phyloP scores from a whole-genome alignment of 2,329 filamentous ascomycete species.

The Acephala macrosclerotiorum region DNA sequence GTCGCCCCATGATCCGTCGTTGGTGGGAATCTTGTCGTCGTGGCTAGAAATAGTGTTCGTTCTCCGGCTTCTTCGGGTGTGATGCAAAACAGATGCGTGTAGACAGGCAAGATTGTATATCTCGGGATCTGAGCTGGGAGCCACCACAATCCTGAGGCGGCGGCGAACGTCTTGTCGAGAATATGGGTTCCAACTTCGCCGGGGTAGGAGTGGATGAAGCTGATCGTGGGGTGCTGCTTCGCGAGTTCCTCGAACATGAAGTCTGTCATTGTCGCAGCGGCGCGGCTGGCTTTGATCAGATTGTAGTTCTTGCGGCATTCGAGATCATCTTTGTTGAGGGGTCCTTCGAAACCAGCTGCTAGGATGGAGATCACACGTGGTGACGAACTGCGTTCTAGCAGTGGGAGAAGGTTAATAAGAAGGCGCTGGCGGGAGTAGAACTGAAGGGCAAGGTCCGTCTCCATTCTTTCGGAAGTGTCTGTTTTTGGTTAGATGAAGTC shows the following conservation, averaged over 20 bases:
- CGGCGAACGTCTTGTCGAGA: constrained; percentile 41
- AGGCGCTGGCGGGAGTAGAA: constrained; percentile 65
- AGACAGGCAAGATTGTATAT: constrained; percentile 34
- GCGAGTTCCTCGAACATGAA: constrained; percentile 56
- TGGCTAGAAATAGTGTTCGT: constrained; percentile 46
- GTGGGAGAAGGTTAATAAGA: constrained; percentile 61
- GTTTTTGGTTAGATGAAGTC: not conserved
- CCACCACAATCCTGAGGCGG: constrained; percentile 34
- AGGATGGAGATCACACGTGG: constrained; percentile 60
- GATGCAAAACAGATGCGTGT: constrained; percentile 33
- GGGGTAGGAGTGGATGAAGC: constrained; percentile 48
- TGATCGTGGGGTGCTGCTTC: constrained; percentile 48
- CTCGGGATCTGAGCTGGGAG: constrained; percentile 19
- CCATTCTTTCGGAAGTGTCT: constrained; percentile 64
- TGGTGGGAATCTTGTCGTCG: constrained; percentile 45
- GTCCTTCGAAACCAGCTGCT: constrained; percentile 57
- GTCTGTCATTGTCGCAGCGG: constrained; percentile 56
- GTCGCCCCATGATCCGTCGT: constrained; percentile 9
- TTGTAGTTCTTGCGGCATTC: constrained; percentile 46
- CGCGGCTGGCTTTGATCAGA: constrained; percentile 47
- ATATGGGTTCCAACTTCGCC: constrained; percentile 34
- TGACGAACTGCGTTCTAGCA: constrained; percentile 54
- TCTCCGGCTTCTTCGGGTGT: constrained; percentile 44
- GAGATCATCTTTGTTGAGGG: constrained; percentile 52
- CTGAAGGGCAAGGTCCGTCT: constrained; percentile 54